Conservation (phyloP, 1,284 basidiomycete genomes). For the Leccinum solheimii region DNA sequence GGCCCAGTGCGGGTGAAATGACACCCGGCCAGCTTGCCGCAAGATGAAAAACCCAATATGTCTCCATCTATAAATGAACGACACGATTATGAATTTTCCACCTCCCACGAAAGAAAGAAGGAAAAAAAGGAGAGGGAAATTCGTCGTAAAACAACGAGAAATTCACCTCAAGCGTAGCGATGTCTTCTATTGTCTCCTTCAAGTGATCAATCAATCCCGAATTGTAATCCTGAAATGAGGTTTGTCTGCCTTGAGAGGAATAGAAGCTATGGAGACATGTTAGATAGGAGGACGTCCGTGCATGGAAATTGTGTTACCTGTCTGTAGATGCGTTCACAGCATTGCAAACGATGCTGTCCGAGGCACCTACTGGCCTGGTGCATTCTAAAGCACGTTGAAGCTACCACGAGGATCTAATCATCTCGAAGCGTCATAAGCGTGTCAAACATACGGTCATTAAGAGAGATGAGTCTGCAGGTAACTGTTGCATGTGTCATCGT, state of each 20-base stretch:
- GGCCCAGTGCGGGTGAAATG: constrained; percentile 24
- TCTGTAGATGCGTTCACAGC: constrained; percentile 74
- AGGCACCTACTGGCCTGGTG: constrained; percentile 43
- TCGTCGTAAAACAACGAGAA: constrained; percentile 10
- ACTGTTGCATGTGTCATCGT: constrained; percentile 38
- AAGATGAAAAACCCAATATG: constrained; percentile 74
- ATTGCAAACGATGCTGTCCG: constrained; percentile 44
- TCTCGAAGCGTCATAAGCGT: constrained; percentile 1
- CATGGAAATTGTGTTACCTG: constrained; percentile 46
- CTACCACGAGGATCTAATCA: constrained; percentile 35
- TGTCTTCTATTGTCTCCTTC: constrained; percentile 45
- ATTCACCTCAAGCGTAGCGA: constrained; percentile 69
- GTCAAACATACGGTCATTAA: constrained; percentile 43
- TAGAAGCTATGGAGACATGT: constrained; percentile 60
- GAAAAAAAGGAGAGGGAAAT: not conserved
- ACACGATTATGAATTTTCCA: constrained; percentile 1
- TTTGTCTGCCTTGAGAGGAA: constrained; percentile 80
- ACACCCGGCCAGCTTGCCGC: constrained; percentile 58
- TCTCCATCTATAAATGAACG: constrained; percentile 67
- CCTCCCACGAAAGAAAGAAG: not conserved
- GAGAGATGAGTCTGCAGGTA: constrained; percentile 55
- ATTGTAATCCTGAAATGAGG: constrained; percentile 79
- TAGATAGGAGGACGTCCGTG: constrained; percentile 8
- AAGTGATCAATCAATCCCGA: constrained; percentile 61
- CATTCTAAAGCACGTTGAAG: constrained; percentile 47